These are phyloP conservation scores for Diaporthe sp. DNA, from an alignment of 2,329 filamentous ascomycete genomes.

Conservation along the genomic window DNA sequence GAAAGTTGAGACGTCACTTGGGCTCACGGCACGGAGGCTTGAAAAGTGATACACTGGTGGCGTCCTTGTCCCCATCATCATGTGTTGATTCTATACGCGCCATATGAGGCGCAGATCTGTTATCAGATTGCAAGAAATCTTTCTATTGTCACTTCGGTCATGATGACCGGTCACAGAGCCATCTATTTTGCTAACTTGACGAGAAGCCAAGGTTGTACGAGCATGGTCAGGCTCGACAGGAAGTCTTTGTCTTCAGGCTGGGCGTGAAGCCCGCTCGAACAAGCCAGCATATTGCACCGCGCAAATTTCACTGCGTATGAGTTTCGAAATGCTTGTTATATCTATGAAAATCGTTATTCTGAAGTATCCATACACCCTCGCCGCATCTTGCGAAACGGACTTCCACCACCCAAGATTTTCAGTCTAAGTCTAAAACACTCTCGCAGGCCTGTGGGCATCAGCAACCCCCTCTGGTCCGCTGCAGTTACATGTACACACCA, in stretches of 20 bases:
- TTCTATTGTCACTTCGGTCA: rapidly evolving
- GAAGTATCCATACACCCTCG: not conserved
- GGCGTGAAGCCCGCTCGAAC: not conserved
- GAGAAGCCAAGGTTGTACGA: too few species aligned
- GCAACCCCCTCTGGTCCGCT: not conserved
- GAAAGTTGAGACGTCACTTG: too few species aligned
- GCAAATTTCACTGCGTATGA: not conserved
- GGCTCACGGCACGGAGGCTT: too few species aligned
- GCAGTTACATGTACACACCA: slow-evolving; percentile 30
- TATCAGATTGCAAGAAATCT: too few species aligned
- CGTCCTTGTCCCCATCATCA: too few species aligned
- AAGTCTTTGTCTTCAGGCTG: not conserved
- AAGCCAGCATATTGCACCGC: not conserved
- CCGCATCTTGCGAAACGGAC: not conserved
- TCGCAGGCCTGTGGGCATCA: not conserved
- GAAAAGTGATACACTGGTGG: too few species aligned
- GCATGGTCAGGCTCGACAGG: not conserved
- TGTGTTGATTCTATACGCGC: too few species aligned
- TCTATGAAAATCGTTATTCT: not conserved
- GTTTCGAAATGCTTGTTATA: not conserved
- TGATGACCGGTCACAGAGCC: too few species aligned
- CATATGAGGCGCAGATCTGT: too few species aligned
- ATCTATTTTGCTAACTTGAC: too few species aligned
- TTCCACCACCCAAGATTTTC: not conserved
- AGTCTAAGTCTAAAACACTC: not conserved